Evolutionary conservation across 1,284 basidiomycete species (phyloP).

Genomic region (Tilletiaria anomala): DNA sequence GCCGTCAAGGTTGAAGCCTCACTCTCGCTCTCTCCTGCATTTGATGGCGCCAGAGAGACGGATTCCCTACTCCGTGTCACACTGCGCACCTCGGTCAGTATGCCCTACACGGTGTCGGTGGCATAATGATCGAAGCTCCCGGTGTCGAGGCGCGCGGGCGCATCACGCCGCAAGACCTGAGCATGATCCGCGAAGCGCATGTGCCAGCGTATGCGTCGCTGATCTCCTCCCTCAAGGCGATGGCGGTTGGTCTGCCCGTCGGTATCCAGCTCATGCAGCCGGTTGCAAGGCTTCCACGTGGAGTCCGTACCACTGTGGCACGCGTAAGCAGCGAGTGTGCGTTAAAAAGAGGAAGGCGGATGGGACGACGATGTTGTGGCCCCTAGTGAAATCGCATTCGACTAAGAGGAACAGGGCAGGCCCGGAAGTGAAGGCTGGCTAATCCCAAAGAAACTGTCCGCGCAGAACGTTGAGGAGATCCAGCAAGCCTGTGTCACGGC

Average conservation of each 20-base stretch:
- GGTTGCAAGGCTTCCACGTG: conserved; percentile 54
- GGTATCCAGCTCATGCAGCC: conserved; percentile 69
- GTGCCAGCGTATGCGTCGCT: conserved; percentile 54
- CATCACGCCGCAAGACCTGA: conserved; percentile 49
- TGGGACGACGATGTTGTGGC: conserved; percentile 56
- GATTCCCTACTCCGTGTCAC: conserved; percentile 30
- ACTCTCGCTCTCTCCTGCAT: too few relatives aligned
- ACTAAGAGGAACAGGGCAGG: too few relatives aligned
- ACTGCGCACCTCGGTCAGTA: conserved; percentile 31
- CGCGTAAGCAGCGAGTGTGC: conserved; percentile 9
- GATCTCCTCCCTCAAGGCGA: conserved; percentile 55
- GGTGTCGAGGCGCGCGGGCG: conserved; percentile 60
- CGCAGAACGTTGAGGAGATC: conserved; percentile 50
- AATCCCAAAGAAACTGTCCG: conserved; percentile 49
- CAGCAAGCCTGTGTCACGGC: conserved; percentile 56
- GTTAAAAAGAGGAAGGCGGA: conserved; percentile 44
- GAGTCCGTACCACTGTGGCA: conserved; percentile 42
- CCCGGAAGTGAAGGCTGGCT: conserved; percentile 47
- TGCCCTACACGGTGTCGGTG: conserved; percentile 31
- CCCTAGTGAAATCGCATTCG: too few relatives aligned
- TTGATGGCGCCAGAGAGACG: too few relatives aligned
- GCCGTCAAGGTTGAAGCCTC: too few relatives aligned
- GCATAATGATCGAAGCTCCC: conserved; percentile 29
- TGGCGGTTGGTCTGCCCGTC: conserved; percentile 50
- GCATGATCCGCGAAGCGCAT: conserved; percentile 63